Evolutionary conservation across 2,329 filamentous ascomycete species (phyloP).

Genomic region (Claviceps africana): DNA sequence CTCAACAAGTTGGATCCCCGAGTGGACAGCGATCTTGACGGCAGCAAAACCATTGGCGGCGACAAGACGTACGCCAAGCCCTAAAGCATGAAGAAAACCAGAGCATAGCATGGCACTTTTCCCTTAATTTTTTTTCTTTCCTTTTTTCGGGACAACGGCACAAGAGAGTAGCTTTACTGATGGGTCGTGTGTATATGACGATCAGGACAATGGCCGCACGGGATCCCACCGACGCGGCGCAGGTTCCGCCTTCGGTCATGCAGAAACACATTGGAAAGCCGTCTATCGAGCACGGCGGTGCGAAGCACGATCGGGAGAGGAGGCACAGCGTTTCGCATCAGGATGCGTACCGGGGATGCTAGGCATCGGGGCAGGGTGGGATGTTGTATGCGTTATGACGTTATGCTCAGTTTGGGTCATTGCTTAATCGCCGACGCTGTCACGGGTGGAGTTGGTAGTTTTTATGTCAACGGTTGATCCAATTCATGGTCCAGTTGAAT

Average conservation of each 20-base stretch:
- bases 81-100: conserved; percentile 14
- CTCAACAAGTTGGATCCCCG: conserved; percentile 42
- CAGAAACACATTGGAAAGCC: conserved; percentile 32
- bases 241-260: conserved; percentile 42
- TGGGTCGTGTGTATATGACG: not conserved
- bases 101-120: not conserved
- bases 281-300: conserved; percentile 29
- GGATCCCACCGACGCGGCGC: conserved; percentile 41
- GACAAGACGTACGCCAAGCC: conserved; percentile 32
- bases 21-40: conserved; percentile 42
- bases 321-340: conserved; percentile 35
- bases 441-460: too few relatives aligned
- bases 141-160: too few relatives aligned
- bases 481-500: too few relatives aligned
- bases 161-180: not conserved
- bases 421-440: too few relatives aligned
- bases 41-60: conserved; percentile 38
- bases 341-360: conserved; percentile 34
- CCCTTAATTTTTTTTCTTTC: too few relatives aligned
- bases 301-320: conserved; percentile 26
- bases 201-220: conserved; percentile 10
- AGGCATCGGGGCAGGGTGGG: conserved; percentile 11
- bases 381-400: too few relatives aligned
- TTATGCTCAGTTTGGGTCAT: too few relatives aligned
- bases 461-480: too few relatives aligned